Evolutionary conservation across 352 stramenopile species (phyloP).

Genomic region (Phytophthora agathidicida): DNA sequence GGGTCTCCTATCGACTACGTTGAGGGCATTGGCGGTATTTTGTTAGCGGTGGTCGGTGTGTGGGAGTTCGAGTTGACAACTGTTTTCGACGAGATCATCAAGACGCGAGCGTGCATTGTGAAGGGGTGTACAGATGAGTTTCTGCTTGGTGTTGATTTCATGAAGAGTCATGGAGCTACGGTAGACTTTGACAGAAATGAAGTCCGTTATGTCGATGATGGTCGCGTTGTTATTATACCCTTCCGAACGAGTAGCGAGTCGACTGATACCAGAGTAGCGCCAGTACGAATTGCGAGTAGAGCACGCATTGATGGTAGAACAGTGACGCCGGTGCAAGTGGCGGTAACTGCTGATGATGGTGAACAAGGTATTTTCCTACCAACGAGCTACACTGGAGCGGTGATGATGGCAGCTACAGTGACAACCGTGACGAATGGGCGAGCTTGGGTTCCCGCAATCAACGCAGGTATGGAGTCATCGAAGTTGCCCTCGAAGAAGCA

Average conservation of each 20-base stretch:
- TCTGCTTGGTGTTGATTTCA: not conserved
- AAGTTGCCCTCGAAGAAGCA: slow-evolving; percentile 9
- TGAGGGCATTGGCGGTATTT: no score
- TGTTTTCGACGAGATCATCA: no score
- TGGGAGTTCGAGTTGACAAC: no score
- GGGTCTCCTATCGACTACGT: no score
- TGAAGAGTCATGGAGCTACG: not conserved
- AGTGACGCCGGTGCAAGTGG: not conserved
- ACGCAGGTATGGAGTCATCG: not conserved
- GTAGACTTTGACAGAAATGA: not conserved
- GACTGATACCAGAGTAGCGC: not conserved
- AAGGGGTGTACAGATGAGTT: not conserved
- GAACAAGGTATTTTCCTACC: not conserved
- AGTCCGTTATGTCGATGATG: no score
- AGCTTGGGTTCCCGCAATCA: slow-evolving; percentile 14
- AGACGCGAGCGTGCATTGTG: no score
- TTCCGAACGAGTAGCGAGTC: not conserved
- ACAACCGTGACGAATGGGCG: not conserved
- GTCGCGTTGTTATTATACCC: no score
- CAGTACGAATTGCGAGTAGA: not conserved
- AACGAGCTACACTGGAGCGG: not conserved
- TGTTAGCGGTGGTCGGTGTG: no score
- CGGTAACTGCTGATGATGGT: not conserved
- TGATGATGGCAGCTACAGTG: slow-evolving; percentile 19
- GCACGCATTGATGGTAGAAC: not conserved